These are phyloP conservation scores for Physaria fendleri DNA, from an alignment of 345 rosid species.

Conservation along the genomic window DNA sequence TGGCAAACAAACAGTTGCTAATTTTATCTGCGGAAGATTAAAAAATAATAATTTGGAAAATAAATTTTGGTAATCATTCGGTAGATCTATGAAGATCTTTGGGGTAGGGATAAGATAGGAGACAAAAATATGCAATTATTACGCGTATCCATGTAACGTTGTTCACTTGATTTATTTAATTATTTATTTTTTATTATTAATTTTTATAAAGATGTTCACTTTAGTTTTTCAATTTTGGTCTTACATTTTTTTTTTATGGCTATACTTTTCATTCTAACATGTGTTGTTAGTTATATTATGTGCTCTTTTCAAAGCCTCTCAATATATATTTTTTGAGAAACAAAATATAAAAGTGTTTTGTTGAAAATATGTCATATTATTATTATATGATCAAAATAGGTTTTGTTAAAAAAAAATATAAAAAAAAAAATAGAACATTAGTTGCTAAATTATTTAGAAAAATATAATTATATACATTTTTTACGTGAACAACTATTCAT, in stretches of 20 bases:
- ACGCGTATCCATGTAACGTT: slow-evolving; percentile 13
- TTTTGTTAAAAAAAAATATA: too few relatives aligned
- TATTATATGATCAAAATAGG: too few relatives aligned
- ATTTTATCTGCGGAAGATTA: neutral
- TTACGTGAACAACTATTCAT: too few relatives aligned
- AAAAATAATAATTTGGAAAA: slow-evolving; percentile 13
- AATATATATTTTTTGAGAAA: too few relatives aligned
- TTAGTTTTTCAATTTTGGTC: neutral
- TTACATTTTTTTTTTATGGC: neutral
- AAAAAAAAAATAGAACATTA: too few relatives aligned
- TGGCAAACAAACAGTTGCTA: neutral
- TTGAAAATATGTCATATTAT: too few relatives aligned
- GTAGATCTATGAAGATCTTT: slow-evolving; percentile 21
- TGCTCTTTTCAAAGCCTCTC: too few relatives aligned
- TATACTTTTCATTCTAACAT: neutral
- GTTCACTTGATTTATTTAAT: neutral
- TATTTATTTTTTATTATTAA: too few relatives aligned
- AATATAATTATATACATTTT: too few relatives aligned
- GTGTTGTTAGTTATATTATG: neutral
- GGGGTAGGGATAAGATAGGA: neutral
- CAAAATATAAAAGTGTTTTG: too few relatives aligned
- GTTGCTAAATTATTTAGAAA: too few relatives aligned
- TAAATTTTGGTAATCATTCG: slow-evolving; percentile 16
- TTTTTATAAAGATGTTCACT: neutral
- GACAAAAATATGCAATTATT: slow-evolving; percentile 13